Evolutionary conservation across 106 monocot species (phyloP), one percentile per base, ranked within the genome.

Genomic region (Acorus gramineus): DNA sequence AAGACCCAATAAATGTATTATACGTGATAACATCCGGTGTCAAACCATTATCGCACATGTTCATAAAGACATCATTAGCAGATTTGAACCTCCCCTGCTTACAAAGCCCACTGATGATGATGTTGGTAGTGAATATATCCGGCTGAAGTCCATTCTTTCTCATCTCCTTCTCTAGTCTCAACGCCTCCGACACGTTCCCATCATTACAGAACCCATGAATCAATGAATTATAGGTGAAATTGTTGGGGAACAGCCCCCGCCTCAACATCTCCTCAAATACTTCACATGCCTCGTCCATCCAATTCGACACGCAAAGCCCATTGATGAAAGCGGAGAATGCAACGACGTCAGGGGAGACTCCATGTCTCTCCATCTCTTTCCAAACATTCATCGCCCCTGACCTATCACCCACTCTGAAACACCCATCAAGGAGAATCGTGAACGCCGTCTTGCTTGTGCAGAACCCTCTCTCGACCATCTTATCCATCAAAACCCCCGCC

Each of bases 81-180:
- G 50, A 53, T 61, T 71, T 67, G 53, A 86, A 76, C 11, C 50
- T 65, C 52, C 82, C 74, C 58, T 79, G 61, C 45, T 42, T 70
- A 55, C 86, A 95, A 4, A 82, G 69, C 4, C 94, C 86, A 65
- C 85, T 67, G 46, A 95, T 95, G 51, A 95, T 56, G 66, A 95
- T 95, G 64, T 95, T 95, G n/a, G 54, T 70, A n/a, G 94, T 95
- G 69, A 82, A 90, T 61, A 84, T 81, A 63, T 90, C 90, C 12
- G 95, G 95, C 64, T 55, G 14, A 44, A 90, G 82, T 52, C 84
- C 90, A 69, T 69, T 71, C 42, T 69, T 57, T 53, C 60, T 85
- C 90, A 95, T 95, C 69, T 74, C 63, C 8, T 44, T 55, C 69
- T 87, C 82, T 62, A 95, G 49, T 43, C 79, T 61, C 75, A 76